These are phyloP conservation scores for Theileria sp. DNA, from an alignment of 169 alveolate species.

Conservation along the genomic window DNA sequence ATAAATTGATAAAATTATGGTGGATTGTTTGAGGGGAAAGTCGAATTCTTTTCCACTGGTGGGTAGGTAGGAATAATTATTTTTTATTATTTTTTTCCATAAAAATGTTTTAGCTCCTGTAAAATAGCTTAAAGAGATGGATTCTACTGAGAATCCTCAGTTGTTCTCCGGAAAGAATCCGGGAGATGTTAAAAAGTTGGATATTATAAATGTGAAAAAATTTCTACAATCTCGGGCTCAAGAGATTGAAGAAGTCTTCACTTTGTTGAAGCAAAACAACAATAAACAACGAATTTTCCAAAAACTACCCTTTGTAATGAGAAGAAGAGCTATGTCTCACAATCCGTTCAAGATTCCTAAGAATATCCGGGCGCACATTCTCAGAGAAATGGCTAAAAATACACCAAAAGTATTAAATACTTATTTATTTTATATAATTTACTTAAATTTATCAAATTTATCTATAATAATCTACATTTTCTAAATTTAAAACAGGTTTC, in stretches of 20 bases:
- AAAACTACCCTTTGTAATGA: slow-evolving; percentile 82
- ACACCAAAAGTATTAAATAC: slow-evolving; percentile 67
- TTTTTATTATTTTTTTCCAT: not conserved
- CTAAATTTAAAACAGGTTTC: slow-evolving; percentile 49
- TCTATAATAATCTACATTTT: not conserved
- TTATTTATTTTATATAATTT: not conserved
- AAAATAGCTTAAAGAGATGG: slow-evolving; percentile 4
- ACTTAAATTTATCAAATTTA: slow-evolving; percentile 20
- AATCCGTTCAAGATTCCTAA: slow-evolving; percentile 90
- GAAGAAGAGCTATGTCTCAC: slow-evolving; percentile 94
- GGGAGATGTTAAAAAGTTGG: slow-evolving; percentile 51
- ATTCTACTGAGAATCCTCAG: slow-evolving; percentile 1
- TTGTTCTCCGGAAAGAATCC: slow-evolving; percentile 52
- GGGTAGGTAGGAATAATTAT: not conserved
- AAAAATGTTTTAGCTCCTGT: not conserved
- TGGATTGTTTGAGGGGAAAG: not conserved
- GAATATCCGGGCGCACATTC: slow-evolving; percentile 69
- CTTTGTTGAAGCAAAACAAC: slow-evolving; percentile 20
- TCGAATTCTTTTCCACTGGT: not conserved
- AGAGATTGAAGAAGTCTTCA: slow-evolving; percentile 57
- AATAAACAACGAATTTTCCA: slow-evolving; percentile 80
- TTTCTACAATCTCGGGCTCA: slow-evolving; percentile 45
- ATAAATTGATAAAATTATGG: not conserved
- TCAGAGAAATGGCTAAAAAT: slow-evolving; percentile 73
- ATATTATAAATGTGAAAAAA: slow-evolving; percentile 57